A percentile compares a stretch with the other conserved stretches of the same genome.
Evolutionary conservation across 2,329 filamentous ascomycete genomes (phyloP).

Genomic region (Aspergillus glaucus): DNA sequence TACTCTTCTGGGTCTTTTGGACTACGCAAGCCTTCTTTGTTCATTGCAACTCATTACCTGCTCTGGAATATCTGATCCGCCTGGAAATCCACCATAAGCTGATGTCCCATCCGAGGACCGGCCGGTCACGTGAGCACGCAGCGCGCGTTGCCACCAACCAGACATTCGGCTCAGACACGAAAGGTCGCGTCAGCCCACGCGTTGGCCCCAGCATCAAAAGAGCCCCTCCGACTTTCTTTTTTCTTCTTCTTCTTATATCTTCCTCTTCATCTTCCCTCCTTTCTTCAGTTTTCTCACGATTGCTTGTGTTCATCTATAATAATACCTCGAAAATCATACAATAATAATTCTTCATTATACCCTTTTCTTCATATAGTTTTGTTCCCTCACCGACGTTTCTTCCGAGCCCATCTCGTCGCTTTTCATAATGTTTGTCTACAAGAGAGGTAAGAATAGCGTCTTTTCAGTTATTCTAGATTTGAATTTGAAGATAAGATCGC

Average conservation of each 20-base stretch:
- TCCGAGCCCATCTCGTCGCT: slow-evolving; percentile 4
- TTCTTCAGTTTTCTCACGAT: slow-evolving; percentile 10
- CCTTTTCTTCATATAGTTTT: slow-evolving; percentile 11
- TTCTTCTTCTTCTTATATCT: slow-evolving; percentile 14
- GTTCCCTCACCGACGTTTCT: slow-evolving; percentile 6
- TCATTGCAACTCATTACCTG: too few species aligned
- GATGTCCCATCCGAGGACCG: neutral
- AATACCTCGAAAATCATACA: neutral
- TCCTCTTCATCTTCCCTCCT: slow-evolving; percentile 10
- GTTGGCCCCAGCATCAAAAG: slow-evolving; percentile 21
- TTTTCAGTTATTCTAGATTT: neutral
- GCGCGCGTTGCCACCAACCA: slow-evolving; percentile 11
- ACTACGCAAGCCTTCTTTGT: too few species aligned
- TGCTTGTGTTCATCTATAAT: slow-evolving; percentile 3
- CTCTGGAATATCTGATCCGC: too few species aligned
- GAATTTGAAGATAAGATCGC: slow-evolving; percentile 1
- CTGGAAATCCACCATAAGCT: too few species aligned
- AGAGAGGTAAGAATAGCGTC: slow-evolving; percentile 47
- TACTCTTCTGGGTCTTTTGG: too few species aligned
- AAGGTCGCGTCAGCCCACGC: slow-evolving; percentile 28
- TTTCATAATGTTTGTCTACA: slow-evolving; percentile 56
- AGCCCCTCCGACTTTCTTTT: slow-evolving; percentile 22
- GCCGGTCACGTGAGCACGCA: slow-evolving; percentile 16
- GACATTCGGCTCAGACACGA: slow-evolving; percentile 27
- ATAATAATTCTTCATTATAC: slow-evolving; percentile 12